A percentile compares a stretch with the other conserved stretches of the same genome.
These are phyloP conservation scores for Kuraishia piskuri DNA, from an alignment of 805 yeast species.

Conservation along the genomic window DNA sequence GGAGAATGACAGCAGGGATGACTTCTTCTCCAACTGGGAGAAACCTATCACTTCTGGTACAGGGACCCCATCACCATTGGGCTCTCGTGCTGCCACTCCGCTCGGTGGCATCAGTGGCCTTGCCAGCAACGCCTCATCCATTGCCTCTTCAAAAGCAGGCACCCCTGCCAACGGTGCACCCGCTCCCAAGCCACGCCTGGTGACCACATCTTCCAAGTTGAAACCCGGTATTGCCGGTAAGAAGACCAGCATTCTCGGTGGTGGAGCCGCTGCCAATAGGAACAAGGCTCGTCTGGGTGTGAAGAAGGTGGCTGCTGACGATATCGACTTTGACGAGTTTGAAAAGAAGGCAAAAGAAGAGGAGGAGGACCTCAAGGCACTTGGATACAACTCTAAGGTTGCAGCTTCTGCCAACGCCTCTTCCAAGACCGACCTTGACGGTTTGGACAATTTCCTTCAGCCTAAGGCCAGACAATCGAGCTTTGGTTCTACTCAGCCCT, in stretches of 20 bases:
- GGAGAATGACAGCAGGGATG: slow-evolving; percentile 47
- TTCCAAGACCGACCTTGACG: not conserved
- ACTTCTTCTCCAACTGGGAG: slow-evolving; percentile 88
- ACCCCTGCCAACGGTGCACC: slow-evolving; percentile 12
- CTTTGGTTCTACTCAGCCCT: slow-evolving; percentile 7
- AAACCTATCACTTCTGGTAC: slow-evolving; percentile 50
- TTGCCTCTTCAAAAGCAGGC: slow-evolving; percentile 18
- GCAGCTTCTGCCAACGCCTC: slow-evolving; percentile 3
- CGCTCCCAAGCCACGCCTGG: slow-evolving; percentile 18
- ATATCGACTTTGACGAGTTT: slow-evolving; percentile 49
- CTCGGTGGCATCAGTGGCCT: slow-evolving; percentile 9
- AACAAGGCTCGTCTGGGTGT: slow-evolving; percentile 49
- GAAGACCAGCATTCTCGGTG: slow-evolving; percentile 26
- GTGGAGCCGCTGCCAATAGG: slow-evolving; percentile 37
- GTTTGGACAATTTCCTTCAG: slow-evolving; percentile 9
- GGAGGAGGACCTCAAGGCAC: slow-evolving; percentile 53
- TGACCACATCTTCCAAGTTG: slow-evolving; percentile 17
- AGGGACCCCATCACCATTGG: slow-evolving; percentile 37
- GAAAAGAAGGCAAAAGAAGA: slow-evolving; percentile 79
- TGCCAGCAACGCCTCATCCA: slow-evolving; percentile 21
- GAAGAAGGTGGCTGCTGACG: slow-evolving; percentile 43
- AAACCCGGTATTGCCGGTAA: slow-evolving; percentile 11
- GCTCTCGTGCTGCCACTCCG: slow-evolving; percentile 37
- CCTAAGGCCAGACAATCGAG: slow-evolving; percentile 5
- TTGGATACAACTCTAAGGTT: slow-evolving; percentile 41